Evolutionary conservation across 2,329 filamentous ascomycete species (phyloP).

Genomic region (Talaromyces piceae): DNA sequence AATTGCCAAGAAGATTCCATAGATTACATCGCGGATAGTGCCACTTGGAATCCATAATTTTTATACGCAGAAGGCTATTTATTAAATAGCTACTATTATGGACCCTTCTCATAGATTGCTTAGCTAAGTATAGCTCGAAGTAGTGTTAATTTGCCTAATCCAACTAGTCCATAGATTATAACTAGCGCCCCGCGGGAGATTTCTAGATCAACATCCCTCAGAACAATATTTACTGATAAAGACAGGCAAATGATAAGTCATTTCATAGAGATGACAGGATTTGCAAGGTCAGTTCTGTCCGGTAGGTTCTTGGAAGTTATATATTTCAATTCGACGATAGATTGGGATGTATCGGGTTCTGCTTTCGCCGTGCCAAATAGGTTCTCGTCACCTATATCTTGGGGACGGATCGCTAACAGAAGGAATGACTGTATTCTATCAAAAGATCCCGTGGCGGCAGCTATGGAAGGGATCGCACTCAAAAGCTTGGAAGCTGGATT

Average conservation of each 20-base stretch:
- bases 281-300: background rate
- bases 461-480: conserved; percentile 13
- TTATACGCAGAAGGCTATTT: conserved; percentile 32
- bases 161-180: conserved; percentile 44
- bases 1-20: conserved; percentile 13
- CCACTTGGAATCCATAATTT: conserved; percentile 23
- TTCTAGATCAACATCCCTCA: conserved; percentile 35
- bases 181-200: conserved; percentile 39
- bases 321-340: background rate
- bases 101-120: conserved; percentile 26
- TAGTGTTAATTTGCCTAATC: conserved; percentile 47
- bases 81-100: conserved; percentile 11
- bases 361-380: background rate
- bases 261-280: background rate
- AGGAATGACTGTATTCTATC: conserved; percentile 14
- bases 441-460: conserved; percentile 13
- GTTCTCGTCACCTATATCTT: background rate
- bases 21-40: conserved; percentile 25
- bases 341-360: background rate
- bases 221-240: conserved; percentile 11
- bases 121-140: conserved; percentile 40
- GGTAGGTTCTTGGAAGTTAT: background rate
- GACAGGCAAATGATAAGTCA: background rate
- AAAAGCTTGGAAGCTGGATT: conserved; percentile 15
- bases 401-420: conserved; percentile 1